Base-by-base conservation (phyloP, 139 green algal genomes). In the Zygnema circumcarinatum region DNA sequence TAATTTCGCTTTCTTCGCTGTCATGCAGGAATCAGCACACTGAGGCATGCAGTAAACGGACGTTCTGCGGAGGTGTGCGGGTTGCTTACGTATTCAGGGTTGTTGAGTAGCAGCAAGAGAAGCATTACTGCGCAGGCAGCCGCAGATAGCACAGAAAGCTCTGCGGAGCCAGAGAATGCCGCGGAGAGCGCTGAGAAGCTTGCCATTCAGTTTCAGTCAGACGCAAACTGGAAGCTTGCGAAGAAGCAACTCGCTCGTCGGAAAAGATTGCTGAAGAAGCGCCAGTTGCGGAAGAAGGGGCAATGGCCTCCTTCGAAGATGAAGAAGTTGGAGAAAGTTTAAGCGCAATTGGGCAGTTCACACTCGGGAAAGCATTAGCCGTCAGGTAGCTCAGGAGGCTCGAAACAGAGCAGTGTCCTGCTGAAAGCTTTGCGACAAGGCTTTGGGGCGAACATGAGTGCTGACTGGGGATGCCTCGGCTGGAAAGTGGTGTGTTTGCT, bases 261-360 rank as follows among this genome's bases (percentile, higher is more conserved):
- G 25, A 86, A 86, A 68, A 25, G 79, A 22, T 39, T 86, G 29
- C 16, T 86, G 79, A 38, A 76, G 40, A 86, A 86, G 52, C 56
- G 79, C 29, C 32, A 38, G 20, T 54, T 86, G 79, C 33, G 79
- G 40, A 86, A 86, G 79, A 86, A 86, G 41, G 79, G 79, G 16
- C 33, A 38, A 21, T 86, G 79, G 79, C 79, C 79, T 25, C 79
- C 79, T 38, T 86, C 79, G 25, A 86, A 86, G 79, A 86, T 86
- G 79, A 76, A 76, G 39, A 32, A 76, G 29, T 68, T 62, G 56
- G 38, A 16, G 1, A 84, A 84, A 31, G 76, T 84, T 39, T 84
- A 84, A 40, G 33, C 33, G 69, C 16, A 11, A 16, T 79, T 72
- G 29, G 29, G 54, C 29, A 33, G 54, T 72, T 72, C 54, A 72